Conservation (phyloP, 1,139 yeast species). For the Groenewaldozyma auringiensis region DNA sequence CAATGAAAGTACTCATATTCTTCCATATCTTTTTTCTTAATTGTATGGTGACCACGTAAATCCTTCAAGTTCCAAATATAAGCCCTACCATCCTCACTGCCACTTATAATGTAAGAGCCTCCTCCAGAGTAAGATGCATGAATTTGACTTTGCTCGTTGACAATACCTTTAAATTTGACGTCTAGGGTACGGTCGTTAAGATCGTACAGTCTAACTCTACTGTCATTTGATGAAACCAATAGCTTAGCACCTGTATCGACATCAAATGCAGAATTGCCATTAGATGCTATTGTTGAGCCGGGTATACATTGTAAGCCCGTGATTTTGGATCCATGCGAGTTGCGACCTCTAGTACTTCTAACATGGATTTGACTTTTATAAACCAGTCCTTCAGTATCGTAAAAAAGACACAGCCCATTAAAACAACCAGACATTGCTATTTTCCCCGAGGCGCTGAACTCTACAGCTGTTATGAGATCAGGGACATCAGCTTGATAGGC, state of each 20-base stretch:
- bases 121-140: slow-evolving; percentile 59
- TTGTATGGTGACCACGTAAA: slow-evolving; percentile 9
- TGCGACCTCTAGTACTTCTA: slow-evolving; percentile 33
- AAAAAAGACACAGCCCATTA: slow-evolving; percentile 56
- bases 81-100: slow-evolving; percentile 41
- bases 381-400: slow-evolving; percentile 61
- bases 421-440: slow-evolving; percentile 72
- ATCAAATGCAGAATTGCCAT: slow-evolving; percentile 8
- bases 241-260: slow-evolving; percentile 23
- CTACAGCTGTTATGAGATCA: slow-evolving; percentile 57
- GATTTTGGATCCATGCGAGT: slow-evolving; percentile 29
- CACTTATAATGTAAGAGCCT: slow-evolving; percentile 35
- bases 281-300: too few relatives aligned
- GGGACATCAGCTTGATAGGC: slow-evolving; percentile 37
- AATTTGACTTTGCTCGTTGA: slow-evolving; percentile 64
- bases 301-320: slow-evolving; percentile 29
- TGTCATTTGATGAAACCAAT: slow-evolving; percentile 62
- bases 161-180: slow-evolving; percentile 65
- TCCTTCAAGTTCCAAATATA: slow-evolving; percentile 50
- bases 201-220: slow-evolving; percentile 62
- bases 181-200: slow-evolving; percentile 50
- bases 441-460: slow-evolving; percentile 63
- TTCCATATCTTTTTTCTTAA: slow-evolving; percentile 23
- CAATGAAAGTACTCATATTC: slow-evolving; percentile 64
- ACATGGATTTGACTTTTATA: slow-evolving; percentile 50